Percentiles rank a stretch among this genome's conserved stretches.
Conservation (phyloP, 345 rosid genomes). For the Brassica carinata region DNA sequence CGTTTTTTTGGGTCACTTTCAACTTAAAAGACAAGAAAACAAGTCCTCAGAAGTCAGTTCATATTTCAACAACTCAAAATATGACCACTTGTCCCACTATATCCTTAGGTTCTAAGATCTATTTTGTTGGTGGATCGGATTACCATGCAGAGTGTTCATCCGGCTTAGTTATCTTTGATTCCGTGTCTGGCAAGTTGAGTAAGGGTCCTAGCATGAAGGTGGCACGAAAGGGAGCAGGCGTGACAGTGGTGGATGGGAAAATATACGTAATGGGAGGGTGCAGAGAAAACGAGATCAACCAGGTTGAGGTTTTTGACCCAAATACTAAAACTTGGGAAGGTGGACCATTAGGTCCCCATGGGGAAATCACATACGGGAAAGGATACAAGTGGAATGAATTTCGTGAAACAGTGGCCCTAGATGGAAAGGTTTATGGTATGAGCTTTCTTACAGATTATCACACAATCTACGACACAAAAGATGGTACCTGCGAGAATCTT, state of each 20-base stretch:
- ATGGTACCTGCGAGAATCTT: not conserved
- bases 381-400: not conserved
- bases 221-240: not conserved
- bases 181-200: not conserved
- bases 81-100: not conserved
- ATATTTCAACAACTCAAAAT: not conserved
- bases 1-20: not conserved
- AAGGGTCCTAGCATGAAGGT: not conserved
- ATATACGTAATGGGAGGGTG: not conserved
- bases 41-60: not conserved
- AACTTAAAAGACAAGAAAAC: not conserved
- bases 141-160: not conserved
- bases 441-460: not conserved
- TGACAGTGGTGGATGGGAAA: not conserved
- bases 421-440: not conserved
- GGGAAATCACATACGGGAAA: not conserved
- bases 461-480: not conserved
- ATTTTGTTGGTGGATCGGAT: not conserved
- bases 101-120: not conserved
- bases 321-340: not conserved
- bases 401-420: not conserved
- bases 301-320: not conserved
- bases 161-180: not conserved
- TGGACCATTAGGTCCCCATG: not conserved
- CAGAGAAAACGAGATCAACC: not conserved